Evolutionary conservation across 805 yeast genomes (phyloP).

Genomic region (Candida railenensis): DNA sequence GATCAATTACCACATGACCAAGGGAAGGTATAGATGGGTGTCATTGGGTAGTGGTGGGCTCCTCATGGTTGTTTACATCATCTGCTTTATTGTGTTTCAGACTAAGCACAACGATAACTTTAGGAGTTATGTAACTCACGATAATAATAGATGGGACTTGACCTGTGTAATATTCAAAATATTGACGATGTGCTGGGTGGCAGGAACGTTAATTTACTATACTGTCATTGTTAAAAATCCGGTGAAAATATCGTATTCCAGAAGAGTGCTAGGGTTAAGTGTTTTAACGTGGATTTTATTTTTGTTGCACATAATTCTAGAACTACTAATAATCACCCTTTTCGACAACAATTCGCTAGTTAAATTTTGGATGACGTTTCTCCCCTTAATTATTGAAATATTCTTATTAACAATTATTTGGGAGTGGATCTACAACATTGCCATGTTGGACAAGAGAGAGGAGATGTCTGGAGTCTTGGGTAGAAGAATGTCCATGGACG

Average conservation of each 20-base stretch:
- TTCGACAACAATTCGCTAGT: conserved; percentile 34
- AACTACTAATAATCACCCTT: conserved; percentile 23
- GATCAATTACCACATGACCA: conserved; percentile 40
- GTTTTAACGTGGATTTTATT: conserved; percentile 41
- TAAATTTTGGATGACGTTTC: conserved; percentile 49
- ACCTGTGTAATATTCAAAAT: conserved; percentile 28
- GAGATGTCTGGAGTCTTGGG: conserved; percentile 65
- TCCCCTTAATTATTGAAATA: conserved; percentile 45
- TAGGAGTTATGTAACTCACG: conserved; percentile 1
- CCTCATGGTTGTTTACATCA: conserved; percentile 23
- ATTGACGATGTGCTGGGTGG: conserved; percentile 27
- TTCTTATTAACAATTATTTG: conserved; percentile 54
- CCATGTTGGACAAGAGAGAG: conserved; percentile 44
- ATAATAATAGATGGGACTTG: too few species aligned
- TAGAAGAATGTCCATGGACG: conserved; percentile 51
- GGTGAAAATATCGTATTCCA: conserved; percentile 44
- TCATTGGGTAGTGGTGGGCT: conserved; percentile 29
- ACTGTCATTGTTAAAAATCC: conserved; percentile 34
- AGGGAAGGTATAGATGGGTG: conserved; percentile 24
- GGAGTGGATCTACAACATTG: conserved; percentile 65
- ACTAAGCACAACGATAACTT: conserved; percentile 5
- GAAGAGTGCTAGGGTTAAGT: conserved; percentile 49
- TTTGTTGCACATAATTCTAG: conserved; percentile 33
- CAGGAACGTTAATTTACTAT: conserved; percentile 35
- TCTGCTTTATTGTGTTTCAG: conserved; percentile 14